A percentile compares a stretch with the other conserved stretches of the same genome.
Evolutionary conservation across 768 basidiomycete genomes (phyloP).

Genomic region (Leucosporidium yakuticum): DNA sequence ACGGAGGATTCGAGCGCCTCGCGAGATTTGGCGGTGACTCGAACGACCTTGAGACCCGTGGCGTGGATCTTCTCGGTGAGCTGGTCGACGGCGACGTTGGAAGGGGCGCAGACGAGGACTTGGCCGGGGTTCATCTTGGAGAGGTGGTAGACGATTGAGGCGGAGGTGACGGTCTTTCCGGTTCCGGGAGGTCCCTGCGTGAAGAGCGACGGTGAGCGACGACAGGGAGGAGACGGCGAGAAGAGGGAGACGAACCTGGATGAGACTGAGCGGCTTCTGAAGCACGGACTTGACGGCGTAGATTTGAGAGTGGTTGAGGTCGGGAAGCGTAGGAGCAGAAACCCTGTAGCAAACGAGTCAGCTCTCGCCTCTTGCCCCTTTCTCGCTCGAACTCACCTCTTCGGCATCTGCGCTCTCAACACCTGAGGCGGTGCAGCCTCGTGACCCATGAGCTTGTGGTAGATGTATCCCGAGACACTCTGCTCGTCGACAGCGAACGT

Average conservation of each 20-base stretch:
- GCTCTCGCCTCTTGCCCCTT: neutral
- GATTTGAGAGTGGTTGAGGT: slow-evolving; percentile 99
- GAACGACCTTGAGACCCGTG: slow-evolving; percentile 98
- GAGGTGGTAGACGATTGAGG: slow-evolving; percentile 95
- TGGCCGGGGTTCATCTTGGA: slow-evolving; percentile 97
- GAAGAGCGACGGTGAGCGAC: neutral
- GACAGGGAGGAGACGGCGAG: neutral
- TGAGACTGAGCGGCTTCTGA: slow-evolving; percentile 94
- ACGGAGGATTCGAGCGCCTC: slow-evolving; percentile 97
- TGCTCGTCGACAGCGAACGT: slow-evolving; percentile 99
- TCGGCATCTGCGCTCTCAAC: slow-evolving; percentile 74
- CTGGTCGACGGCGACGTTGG: slow-evolving; percentile 98
- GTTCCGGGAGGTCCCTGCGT: slow-evolving; percentile 84
- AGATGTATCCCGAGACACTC: slow-evolving; percentile 98
- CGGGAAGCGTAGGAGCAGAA: slow-evolving; percentile 93
- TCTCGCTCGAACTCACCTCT: slow-evolving; percentile 49
- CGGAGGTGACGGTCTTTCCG: slow-evolving; percentile 95
- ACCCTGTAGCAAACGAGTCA: slow-evolving; percentile 48
- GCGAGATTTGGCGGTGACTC: slow-evolving; percentile 93
- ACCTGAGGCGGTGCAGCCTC: slow-evolving; percentile 86
- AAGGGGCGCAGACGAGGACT: slow-evolving; percentile 96
- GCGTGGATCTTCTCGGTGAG: slow-evolving; percentile 97
- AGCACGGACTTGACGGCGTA: slow-evolving; percentile 98
- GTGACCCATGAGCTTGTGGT: slow-evolving; percentile 96
- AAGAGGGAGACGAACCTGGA: slow-evolving; percentile 55